A percentile compares a stretch with the other conserved stretches of the same genome.
phyloP scores from a whole-genome alignment of 2,329 filamentous ascomycete genomes.

The Dactylella cylindrospora region DNA sequence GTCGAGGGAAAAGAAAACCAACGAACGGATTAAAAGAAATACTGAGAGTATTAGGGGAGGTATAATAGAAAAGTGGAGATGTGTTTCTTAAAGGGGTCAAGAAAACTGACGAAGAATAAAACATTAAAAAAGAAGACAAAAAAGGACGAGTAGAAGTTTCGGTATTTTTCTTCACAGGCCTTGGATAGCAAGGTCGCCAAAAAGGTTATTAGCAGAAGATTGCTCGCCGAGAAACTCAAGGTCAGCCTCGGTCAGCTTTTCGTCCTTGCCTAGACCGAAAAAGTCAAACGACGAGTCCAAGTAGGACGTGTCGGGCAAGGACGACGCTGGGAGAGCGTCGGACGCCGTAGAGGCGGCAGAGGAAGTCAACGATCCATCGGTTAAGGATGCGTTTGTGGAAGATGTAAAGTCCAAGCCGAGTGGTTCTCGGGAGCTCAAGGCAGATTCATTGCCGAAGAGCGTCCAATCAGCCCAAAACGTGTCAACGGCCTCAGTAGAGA shows the following conservation, averaged over 20 bases:
- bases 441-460: conserved; percentile 39
- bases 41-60: conserved; percentile 39
- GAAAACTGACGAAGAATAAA: conserved; percentile 43
- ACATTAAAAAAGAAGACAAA: conserved; percentile 3
- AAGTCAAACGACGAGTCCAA: conserved; percentile 29
- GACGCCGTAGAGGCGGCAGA: conserved; percentile 8
- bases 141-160: background rate
- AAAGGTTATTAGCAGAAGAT: background rate
- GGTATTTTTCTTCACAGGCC: conserved; percentile 17
- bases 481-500: conserved; percentile 40
- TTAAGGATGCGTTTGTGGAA: conserved; percentile 1
- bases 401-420: conserved; percentile 5
- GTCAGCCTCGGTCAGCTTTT: conserved; percentile 10
- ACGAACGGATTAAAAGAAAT: conserved; percentile 11
- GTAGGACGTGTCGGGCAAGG: conserved; percentile 13
- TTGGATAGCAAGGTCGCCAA: conserved; percentile 5
- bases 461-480: conserved; percentile 40
- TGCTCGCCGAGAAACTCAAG: conserved; percentile 25
- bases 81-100: conserved; percentile 41
- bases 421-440: conserved; percentile 5
- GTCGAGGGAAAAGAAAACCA: conserved; percentile 1
- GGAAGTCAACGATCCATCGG: conserved; percentile 2
- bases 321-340: conserved; percentile 24
- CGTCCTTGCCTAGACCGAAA: conserved; percentile 32
- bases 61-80: conserved; percentile 37